Conservation (phyloP, 2,329 filamentous ascomycete species). For the Arachnopeziza araneosa region DNA sequence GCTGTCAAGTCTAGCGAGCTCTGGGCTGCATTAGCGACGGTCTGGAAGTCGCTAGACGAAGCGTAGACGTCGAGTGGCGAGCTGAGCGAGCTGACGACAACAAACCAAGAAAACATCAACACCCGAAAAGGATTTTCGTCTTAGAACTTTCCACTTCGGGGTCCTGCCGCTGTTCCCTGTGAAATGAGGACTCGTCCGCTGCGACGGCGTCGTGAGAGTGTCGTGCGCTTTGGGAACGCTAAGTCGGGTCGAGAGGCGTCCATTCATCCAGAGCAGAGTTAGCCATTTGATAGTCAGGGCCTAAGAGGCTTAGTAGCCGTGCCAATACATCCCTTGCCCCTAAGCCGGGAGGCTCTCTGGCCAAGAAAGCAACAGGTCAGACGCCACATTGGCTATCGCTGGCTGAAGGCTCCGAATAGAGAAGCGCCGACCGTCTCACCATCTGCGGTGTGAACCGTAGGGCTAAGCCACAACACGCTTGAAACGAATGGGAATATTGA, state of each 20-base stretch:
- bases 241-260: too few species aligned
- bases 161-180: neutral
- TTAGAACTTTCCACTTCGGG: too few species aligned
- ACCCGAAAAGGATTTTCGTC: too few species aligned
- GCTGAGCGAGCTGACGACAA: too few species aligned
- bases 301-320: neutral
- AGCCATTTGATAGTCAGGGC: neutral
- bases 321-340: neutral
- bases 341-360: neutral
- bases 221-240: neutral
- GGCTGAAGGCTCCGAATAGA: neutral
- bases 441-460: neutral
- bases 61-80: too few species aligned
- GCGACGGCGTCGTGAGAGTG: neutral
- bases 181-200: neutral
- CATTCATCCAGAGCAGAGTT: neutral
- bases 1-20: too few species aligned
- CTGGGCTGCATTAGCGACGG: too few species aligned
- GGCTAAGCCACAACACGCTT: neutral
- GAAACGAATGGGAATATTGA: neutral
- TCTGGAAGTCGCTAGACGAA: too few species aligned
- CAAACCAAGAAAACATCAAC: neutral
- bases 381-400: neutral
- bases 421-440: too few species aligned
- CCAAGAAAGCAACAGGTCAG: neutral